Percentiles rank a stretch among this genome's conserved stretches.
phyloP scores from a whole-genome alignment of 768 basidiomycete species.

The Boletus fagicola region DNA sequence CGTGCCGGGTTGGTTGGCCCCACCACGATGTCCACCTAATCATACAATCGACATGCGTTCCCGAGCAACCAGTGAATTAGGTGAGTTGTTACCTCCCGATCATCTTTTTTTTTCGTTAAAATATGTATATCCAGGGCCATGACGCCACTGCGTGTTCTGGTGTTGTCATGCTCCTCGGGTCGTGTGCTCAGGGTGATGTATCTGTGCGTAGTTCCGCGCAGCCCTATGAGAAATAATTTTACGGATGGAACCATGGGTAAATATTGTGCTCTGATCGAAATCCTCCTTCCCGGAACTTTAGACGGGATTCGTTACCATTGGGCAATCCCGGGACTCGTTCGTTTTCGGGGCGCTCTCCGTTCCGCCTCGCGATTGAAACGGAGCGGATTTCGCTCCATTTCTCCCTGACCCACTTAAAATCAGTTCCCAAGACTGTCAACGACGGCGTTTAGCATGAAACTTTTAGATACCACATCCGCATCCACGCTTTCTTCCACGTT shows the following conservation, averaged over 20 bases:
- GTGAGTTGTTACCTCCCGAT: slow-evolving; percentile 21
- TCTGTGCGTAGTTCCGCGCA: slow-evolving; percentile 18
- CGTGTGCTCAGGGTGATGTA: slow-evolving; percentile 23
- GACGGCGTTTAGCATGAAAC: slow-evolving; percentile 22
- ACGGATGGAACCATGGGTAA: background rate
- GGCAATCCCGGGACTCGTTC: slow-evolving; percentile 1
- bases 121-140: slow-evolving; percentile 13
- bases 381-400: slow-evolving; percentile 9
- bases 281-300: background rate
- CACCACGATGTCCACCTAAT: background rate
- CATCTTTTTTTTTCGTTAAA: slow-evolving; percentile 10
- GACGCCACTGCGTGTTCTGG: slow-evolving; percentile 26
- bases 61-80: slow-evolving; percentile 14
- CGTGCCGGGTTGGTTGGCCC: background rate
- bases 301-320: background rate
- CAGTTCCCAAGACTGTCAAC: slow-evolving; percentile 1
- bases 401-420: slow-evolving; percentile 4
- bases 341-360: slow-evolving; percentile 8
- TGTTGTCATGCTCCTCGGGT: slow-evolving; percentile 5
- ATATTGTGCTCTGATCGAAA: background rate
- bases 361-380: background rate
- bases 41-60: background rate
- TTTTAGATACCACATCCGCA: background rate
- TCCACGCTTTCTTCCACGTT: slow-evolving; percentile 8
- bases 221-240: slow-evolving; percentile 21